Percentiles rank a stretch among this genome's conserved stretches.
phyloP scores from a whole-genome alignment of 169 alveolate genomes.

The Nephromyces sp. region DNA sequence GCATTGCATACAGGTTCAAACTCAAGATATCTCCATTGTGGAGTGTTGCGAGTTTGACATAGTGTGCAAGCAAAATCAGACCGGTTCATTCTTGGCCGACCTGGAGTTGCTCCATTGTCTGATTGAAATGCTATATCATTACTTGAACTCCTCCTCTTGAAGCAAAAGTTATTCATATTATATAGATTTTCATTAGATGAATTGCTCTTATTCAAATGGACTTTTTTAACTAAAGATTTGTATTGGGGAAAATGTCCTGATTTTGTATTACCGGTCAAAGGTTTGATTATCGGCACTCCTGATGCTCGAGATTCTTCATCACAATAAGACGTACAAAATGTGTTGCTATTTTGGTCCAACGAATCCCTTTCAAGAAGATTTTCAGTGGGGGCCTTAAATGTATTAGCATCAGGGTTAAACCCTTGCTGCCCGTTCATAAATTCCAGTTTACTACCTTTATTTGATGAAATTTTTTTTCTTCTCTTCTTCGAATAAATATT shows the following conservation, averaged over 20 bases:
- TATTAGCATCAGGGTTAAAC: background rate
- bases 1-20: constrained; percentile 60
- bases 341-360: background rate
- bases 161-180: too few species aligned
- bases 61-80: constrained; percentile 6
- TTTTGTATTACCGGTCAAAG: background rate
- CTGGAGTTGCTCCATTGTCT: background rate
- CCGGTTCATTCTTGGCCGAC: background rate
- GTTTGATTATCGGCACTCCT: background rate
- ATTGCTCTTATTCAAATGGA: background rate
- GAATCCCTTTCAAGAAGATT: too few species aligned
- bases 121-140: background rate
- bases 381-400: background rate
- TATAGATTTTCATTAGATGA: background rate
- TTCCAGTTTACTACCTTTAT: background rate
- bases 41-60: constrained; percentile 31
- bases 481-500: background rate
- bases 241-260: background rate
- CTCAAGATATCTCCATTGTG: constrained; percentile 55
- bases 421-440: background rate
- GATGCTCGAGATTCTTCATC: background rate
- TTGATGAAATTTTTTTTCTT: background rate
- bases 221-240: background rate
- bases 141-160: background rate
- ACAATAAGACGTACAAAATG: background rate